Percentiles rank a stretch among this genome's conserved stretches.
Conservation (phyloP, 2,329 filamentous ascomycete genomes). For the Aspergillus ochraceus region DNA sequence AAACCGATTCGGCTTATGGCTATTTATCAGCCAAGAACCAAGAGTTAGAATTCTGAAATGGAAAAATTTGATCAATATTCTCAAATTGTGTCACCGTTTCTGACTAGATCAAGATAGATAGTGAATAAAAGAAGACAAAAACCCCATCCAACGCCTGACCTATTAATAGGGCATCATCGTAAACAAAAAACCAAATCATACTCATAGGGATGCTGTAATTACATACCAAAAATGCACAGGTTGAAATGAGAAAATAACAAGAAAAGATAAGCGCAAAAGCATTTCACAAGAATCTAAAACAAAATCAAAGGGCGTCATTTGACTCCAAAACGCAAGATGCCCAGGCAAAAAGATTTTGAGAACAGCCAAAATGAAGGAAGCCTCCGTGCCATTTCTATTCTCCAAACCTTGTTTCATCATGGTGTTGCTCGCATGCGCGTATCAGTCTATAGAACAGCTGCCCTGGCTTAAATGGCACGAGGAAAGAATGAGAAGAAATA, state of each 20-base stretch:
- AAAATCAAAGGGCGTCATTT: slow-evolving; percentile 4
- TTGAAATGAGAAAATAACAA: slow-evolving; percentile 1
- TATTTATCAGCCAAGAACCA: too few species aligned
- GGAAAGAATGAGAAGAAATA: slow-evolving; percentile 3
- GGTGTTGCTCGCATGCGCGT: slow-evolving; percentile 13
- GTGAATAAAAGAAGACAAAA: background rate
- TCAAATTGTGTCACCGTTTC: background rate
- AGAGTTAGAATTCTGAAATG: background rate
- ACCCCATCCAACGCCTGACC: background rate
- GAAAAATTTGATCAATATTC: background rate
- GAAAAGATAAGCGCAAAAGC: background rate
- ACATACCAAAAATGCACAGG: background rate
- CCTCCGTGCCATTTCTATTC: slow-evolving; percentile 20
- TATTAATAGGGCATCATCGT: background rate
- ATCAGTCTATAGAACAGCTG: slow-evolving; percentile 24
- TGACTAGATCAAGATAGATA: background rate
- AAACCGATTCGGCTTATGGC: background rate
- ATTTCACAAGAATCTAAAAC: background rate
- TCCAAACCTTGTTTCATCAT: slow-evolving; percentile 15
- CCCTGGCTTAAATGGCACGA: slow-evolving; percentile 12
- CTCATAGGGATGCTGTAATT: background rate
- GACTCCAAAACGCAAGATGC: slow-evolving; percentile 9
- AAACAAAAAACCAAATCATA: background rate
- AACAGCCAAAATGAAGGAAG: slow-evolving; percentile 2
- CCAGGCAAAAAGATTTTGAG: slow-evolving; percentile 5